phyloP scores from a whole-genome alignment of 805 yeast species.

The Candida krabiensis region DNA sequence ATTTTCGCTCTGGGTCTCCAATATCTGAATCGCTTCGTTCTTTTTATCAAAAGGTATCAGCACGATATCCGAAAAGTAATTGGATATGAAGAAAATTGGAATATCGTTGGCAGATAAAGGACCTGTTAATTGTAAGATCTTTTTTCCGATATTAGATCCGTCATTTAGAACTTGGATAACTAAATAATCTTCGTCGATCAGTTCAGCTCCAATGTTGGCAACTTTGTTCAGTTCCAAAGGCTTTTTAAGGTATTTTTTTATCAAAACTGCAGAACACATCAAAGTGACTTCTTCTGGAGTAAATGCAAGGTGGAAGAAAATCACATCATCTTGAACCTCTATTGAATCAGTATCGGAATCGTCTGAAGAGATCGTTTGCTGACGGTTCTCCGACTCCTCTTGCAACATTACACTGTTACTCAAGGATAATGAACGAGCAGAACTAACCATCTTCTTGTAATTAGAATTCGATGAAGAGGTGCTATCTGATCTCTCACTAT shows the following conservation, averaged over 20 bases:
- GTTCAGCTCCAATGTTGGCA: constrained; percentile 33
- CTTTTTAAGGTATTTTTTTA: constrained; percentile 38
- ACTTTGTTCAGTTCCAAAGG: constrained; percentile 33
- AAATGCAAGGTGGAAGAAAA: constrained; percentile 60
- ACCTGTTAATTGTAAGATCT: constrained; percentile 55
- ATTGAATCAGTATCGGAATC: constrained; percentile 7
- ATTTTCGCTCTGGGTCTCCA: constrained; percentile 33
- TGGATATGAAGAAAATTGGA: constrained; percentile 59
- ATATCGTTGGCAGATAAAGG: constrained; percentile 59
- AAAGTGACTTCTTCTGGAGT: constrained; percentile 65
- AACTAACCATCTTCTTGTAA: constrained; percentile 9
- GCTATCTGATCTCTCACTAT: constrained; percentile 7
- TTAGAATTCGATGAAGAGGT: constrained; percentile 3
- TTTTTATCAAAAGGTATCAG: constrained; percentile 51
- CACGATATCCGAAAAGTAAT: constrained; percentile 64
- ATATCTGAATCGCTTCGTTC: constrained; percentile 44
- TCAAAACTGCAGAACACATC: constrained; percentile 46
- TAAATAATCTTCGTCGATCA: constrained; percentile 46
- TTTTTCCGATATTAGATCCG: constrained; percentile 52
- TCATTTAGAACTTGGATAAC: constrained; percentile 62
- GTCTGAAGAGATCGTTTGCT: not conserved
- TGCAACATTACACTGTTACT: constrained; percentile 11
- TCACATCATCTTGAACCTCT: constrained; percentile 37
- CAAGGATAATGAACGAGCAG: constrained; percentile 15
- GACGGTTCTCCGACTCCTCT: constrained; percentile 7